A percentile compares a stretch with the other conserved stretches of the same genome.
These are phyloP conservation scores for Entamoeba dispar DNA, from an alignment of 208 protist genomes.

Conservation along the genomic window DNA sequence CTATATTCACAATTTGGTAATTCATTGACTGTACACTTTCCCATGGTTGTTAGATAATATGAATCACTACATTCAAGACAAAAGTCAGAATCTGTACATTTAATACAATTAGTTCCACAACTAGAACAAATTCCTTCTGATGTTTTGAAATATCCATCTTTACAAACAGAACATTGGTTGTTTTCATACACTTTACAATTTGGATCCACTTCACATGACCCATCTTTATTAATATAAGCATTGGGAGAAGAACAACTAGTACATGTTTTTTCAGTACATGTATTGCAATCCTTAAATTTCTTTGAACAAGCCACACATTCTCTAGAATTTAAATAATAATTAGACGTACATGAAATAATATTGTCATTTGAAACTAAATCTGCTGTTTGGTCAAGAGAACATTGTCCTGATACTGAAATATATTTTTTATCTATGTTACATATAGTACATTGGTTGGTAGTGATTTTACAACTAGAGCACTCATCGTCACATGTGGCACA, in stretches of 20 bases:
- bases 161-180: neutral
- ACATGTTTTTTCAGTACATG: no score
- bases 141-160: neutral
- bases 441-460: neutral
- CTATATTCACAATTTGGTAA: no score
- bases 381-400: neutral
- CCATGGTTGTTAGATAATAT: neutral
- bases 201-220: neutral
- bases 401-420: neutral
- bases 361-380: neutral
- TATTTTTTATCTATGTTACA: neutral
- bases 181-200: neutral
- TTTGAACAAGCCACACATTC: neutral
- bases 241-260: no score
- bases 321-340: neutral
- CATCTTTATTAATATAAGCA: neutral
- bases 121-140: neutral
- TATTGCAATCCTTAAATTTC: neutral
- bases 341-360: neutral
- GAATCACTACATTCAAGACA: neutral
- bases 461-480: neutral
- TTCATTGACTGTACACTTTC: no score
- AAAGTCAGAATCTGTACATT: neutral
- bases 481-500: neutral
- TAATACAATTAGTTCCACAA: neutral